phyloP scores from a whole-genome alignment of 2,329 filamentous ascomycete species.

The Sporothrix dimorphospora region DNA sequence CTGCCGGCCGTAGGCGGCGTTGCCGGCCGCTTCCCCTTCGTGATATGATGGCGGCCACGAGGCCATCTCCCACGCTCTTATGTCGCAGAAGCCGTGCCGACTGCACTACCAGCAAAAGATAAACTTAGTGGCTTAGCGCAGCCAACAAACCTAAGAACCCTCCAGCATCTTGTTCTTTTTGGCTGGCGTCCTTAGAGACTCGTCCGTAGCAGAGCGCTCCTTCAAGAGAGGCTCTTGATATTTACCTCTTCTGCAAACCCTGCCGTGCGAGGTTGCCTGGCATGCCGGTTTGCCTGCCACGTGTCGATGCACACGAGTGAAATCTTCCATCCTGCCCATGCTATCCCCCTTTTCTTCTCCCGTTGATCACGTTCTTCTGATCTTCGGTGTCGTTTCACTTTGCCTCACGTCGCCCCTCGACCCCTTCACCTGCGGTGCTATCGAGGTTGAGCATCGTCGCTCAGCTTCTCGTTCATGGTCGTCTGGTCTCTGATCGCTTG shows the following conservation, averaged over 20 bases:
- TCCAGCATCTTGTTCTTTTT: background rate
- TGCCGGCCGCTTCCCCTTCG: background rate
- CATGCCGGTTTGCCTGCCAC: background rate
- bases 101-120: too few species aligned
- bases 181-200: background rate
- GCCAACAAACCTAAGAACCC: too few species aligned
- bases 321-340: background rate
- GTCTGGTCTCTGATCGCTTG: background rate
- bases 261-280: slow-evolving; percentile 3
- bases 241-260: background rate
- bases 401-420: background rate
- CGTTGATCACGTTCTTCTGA: background rate
- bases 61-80: too few species aligned
- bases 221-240: background rate
- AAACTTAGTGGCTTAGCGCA: too few species aligned
- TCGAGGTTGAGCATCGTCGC: background rate
- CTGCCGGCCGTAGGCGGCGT: background rate
- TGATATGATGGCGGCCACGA: background rate
- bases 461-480: background rate
- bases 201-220: background rate
- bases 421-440: background rate
- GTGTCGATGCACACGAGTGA: background rate
- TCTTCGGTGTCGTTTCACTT: background rate
- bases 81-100: too few species aligned
- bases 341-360: background rate